Evolutionary conservation across 176 grass and related monocot species (phyloP).

Genomic region (Raddia guianensis): DNA sequence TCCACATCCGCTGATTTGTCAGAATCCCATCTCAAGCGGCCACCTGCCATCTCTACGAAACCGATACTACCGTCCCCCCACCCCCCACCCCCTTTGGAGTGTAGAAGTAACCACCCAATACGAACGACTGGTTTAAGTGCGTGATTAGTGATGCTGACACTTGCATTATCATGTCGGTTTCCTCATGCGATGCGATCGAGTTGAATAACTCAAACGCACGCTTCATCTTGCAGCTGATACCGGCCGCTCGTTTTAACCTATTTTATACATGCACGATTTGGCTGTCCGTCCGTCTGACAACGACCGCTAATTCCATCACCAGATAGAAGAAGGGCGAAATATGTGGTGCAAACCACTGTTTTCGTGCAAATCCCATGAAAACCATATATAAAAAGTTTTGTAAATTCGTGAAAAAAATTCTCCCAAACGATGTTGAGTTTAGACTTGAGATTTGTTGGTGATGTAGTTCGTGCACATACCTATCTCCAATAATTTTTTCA

Average conservation of each 20-base stretch:
- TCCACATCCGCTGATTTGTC: neutral
- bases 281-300: neutral
- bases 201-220: neutral
- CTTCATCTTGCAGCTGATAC: neutral
- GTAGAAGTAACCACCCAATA: neutral
- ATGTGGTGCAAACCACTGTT: no score
- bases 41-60: neutral
- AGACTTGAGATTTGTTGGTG: no score
- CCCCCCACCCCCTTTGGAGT: neutral
- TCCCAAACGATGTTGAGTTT: no score
- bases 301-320: neutral
- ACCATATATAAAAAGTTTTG: no score
- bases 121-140: neutral
- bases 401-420: no score
- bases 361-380: no score
- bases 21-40: neutral
- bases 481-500: no score
- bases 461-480: no score
- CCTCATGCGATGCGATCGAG: neutral
- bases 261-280: neutral
- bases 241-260: neutral
- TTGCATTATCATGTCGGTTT: neutral
- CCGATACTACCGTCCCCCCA: neutral
- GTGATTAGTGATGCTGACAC: neutral
- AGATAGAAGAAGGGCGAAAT: neutral